These are phyloP conservation scores for Penicillium crystallinum DNA, from an alignment of 495 filamentous ascomycete species.

Conservation along the genomic window DNA sequence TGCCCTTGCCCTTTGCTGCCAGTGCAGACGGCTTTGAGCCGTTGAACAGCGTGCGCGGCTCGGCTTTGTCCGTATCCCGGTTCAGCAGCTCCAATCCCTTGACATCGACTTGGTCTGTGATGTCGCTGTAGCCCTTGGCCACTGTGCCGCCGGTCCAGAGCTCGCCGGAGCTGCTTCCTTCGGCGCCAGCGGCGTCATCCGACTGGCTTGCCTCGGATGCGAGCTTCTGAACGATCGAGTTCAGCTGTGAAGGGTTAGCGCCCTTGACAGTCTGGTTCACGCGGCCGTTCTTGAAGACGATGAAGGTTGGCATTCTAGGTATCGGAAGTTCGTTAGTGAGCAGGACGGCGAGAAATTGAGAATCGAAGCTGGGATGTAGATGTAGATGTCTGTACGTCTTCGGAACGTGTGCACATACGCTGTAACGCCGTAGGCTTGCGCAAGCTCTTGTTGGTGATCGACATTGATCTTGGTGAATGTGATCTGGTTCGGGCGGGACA, in stretches of 20 bases:
- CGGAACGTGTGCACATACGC: constrained; percentile 60
- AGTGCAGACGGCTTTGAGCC: constrained; percentile 60
- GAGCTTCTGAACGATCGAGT: constrained; percentile 66
- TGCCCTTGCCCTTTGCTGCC: constrained; percentile 53
- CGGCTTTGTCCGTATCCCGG: constrained; percentile 63
- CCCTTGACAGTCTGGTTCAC: constrained; percentile 65
- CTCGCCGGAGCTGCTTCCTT: constrained; percentile 37
- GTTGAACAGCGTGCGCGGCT: constrained; percentile 68
- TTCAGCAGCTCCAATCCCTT: constrained; percentile 85
- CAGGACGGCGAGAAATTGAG: neutral
- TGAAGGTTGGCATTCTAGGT: constrained; percentile 65
- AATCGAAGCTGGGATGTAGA: too few species aligned
- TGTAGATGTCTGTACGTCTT: too few species aligned
- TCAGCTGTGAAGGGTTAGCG: constrained; percentile 64
- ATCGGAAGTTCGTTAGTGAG: neutral
- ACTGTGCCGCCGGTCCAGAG: constrained; percentile 68
- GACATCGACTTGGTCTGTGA: constrained; percentile 74
- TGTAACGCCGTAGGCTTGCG: constrained; percentile 64
- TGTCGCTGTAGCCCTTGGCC: constrained; percentile 75
- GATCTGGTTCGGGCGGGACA: constrained; percentile 67
- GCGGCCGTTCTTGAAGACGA: constrained; percentile 75
- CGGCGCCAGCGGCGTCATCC: constrained; percentile 42
- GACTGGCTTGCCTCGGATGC: constrained; percentile 59
- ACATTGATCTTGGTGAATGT: constrained; percentile 86
- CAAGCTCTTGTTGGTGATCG: constrained; percentile 69